Percentiles rank a stretch among this genome's conserved stretches.
phyloP scores from a whole-genome alignment of 805 yeast genomes.

The Starmera pachycereana region DNA sequence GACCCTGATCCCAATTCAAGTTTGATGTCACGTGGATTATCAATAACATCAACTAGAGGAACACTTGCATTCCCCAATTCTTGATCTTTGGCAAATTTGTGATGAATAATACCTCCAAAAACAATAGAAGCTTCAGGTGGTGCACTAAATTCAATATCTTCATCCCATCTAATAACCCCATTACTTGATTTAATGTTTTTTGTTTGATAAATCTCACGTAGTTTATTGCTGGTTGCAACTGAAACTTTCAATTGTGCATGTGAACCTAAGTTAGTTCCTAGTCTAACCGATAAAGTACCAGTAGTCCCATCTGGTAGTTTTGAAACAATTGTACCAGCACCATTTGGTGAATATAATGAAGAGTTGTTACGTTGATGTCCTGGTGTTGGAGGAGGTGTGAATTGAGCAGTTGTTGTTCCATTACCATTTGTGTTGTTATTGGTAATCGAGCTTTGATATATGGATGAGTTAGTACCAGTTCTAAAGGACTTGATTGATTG shows the following conservation, averaged over 20 bases:
- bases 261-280: constrained; percentile 33
- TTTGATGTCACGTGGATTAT: constrained; percentile 31
- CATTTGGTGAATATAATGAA: constrained; percentile 9
- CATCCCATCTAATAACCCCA: constrained; percentile 47
- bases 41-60: constrained; percentile 37
- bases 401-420: constrained; percentile 2
- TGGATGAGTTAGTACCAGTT: constrained; percentile 28
- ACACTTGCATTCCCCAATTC: constrained; percentile 54
- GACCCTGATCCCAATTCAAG: constrained; percentile 29
- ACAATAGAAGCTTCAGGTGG: constrained; percentile 48
- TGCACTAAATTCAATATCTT: constrained; percentile 57
- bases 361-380: constrained; percentile 13
- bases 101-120: constrained; percentile 55
- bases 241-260: constrained; percentile 43
- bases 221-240: constrained; percentile 32
- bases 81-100: constrained; percentile 59
- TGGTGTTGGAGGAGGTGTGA: neutral
- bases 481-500: constrained; percentile 18
- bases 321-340: constrained; percentile 6
- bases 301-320: constrained; percentile 21
- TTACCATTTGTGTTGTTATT: neutral
- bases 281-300: constrained; percentile 44
- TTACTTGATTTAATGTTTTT: constrained; percentile 40
- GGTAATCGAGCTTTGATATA: constrained; percentile 2
- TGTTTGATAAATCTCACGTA: constrained; percentile 57